Evolutionary conservation across 2,329 filamentous ascomycete species (phyloP).

Genomic region (Alternaria rosae): DNA sequence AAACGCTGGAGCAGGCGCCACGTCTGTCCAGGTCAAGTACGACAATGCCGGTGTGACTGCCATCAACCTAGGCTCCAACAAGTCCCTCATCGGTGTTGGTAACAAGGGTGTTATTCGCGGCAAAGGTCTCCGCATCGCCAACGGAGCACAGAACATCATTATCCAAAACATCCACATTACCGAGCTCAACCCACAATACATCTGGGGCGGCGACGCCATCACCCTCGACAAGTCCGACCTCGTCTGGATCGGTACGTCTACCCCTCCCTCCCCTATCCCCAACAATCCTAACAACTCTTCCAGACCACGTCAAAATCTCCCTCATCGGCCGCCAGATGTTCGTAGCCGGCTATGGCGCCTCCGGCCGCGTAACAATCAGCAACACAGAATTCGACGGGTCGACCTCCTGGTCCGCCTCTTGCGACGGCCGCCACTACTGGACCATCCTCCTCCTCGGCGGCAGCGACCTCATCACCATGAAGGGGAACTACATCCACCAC

Average conservation of each 20-base stretch:
- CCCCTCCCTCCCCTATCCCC: neutral
- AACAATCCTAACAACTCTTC: neutral
- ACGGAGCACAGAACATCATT: slow-evolving; percentile 40
- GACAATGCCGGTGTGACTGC: slow-evolving; percentile 33
- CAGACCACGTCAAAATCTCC: slow-evolving; percentile 29
- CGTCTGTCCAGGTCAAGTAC: slow-evolving; percentile 33
- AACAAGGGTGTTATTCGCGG: slow-evolving; percentile 46
- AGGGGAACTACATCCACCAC: slow-evolving; percentile 28
- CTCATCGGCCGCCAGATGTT: slow-evolving; percentile 25
- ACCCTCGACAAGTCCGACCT: slow-evolving; percentile 38
- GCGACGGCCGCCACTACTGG: slow-evolving; percentile 32
- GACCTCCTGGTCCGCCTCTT: slow-evolving; percentile 22
- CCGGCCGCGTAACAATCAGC: slow-evolving; percentile 24
- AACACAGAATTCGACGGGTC: slow-evolving; percentile 29
- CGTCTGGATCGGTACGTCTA: slow-evolving; percentile 40
- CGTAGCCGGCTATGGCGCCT: slow-evolving; percentile 17
- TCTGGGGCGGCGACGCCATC: slow-evolving; percentile 50
- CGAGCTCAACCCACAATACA: slow-evolving; percentile 49
- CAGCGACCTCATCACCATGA: slow-evolving; percentile 23
- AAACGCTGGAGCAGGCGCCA: slow-evolving; percentile 11
- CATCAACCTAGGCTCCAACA: slow-evolving; percentile 50
- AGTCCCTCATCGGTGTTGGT: slow-evolving; percentile 52
- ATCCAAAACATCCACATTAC: slow-evolving; percentile 52
- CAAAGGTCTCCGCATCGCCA: slow-evolving; percentile 16
- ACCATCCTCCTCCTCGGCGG: slow-evolving; percentile 18